Base-by-base conservation (phyloP, 805 yeast species). In the Hanseniaspora jakobsenii region DNA sequence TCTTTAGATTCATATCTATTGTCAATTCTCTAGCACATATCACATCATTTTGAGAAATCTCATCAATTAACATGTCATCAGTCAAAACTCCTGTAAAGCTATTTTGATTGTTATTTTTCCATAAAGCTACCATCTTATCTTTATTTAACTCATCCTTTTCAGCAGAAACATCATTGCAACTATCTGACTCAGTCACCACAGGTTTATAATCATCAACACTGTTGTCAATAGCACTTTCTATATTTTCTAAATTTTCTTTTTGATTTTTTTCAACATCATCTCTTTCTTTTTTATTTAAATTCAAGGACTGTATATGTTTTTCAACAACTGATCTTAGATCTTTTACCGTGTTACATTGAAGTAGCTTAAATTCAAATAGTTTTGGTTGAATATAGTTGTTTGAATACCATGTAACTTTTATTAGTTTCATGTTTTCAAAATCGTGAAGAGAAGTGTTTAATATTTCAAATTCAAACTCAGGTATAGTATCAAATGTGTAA, bases 401-500 rank as follows among this genome's bases (percentile, higher is more conserved):
- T 1, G 78, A 73, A 32, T 87, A 65, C 89, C 93, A 85, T 43
- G 69, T 69, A 17, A 89, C 66, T 42, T 69, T 74, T 32, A 87
- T 62, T 4, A 75, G 61, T 48, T 74, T 73, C 77, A 84, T 72
- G 50, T 72, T 76, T 60, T 91, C 98, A 53, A 80, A 72, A 50
- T 85, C 93, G 28, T 66, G 70, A 44, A 89, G 64, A 2, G 87
- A 75, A 35, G 86, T 76, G 36, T 76, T 81, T 54, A 91, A 67
- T 1, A 80, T 62, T 55, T 89, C 95, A 57, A 81, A 89, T 51
- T 78, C 78, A 47, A 89, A 71, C 2, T 66, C 54, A 4, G 76
- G 66, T n/a, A 58, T 60, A 10, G 55, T 48, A 26, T 55, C 59
- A 43, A 58, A 56, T 6, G 65, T 58, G 24, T 58, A 53, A 42